phyloP scores from a whole-genome alignment of 495 filamentous ascomycete species.

The Penicillium bovifimosum region DNA sequence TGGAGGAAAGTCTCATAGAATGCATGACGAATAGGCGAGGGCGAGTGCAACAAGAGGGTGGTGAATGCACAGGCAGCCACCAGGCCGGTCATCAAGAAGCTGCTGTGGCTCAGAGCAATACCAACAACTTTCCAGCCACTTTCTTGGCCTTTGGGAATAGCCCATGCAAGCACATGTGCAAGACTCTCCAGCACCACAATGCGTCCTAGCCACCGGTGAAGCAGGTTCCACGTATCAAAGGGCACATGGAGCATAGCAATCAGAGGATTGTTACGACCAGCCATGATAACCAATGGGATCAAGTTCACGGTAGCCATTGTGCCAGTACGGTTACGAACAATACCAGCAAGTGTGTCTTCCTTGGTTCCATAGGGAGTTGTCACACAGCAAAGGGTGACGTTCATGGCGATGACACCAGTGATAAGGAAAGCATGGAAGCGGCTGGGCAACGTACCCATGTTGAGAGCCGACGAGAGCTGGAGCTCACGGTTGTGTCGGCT shows the following conservation, averaged over 20 bases:
- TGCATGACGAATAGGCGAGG: conserved; percentile 77
- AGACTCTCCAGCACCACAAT: conserved; percentile 63
- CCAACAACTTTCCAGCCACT: conserved; percentile 58
- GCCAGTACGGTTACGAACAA: conserved; percentile 69
- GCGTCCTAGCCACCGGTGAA: conserved; percentile 74
- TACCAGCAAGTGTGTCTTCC: conserved; percentile 40
- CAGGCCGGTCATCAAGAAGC: conserved; percentile 54
- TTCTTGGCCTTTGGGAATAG: conserved; percentile 60
- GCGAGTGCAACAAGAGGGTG: conserved; percentile 58
- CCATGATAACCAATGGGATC: conserved; percentile 66
- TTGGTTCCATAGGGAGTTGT: conserved; percentile 53
- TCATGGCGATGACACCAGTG: conserved; percentile 64
- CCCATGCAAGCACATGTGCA: conserved; percentile 59
- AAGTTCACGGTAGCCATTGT: conserved; percentile 72
- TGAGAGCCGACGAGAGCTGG: conserved; percentile 67
- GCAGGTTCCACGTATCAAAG: conserved; percentile 73
- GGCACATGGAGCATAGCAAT: conserved; percentile 60
- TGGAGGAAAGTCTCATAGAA: conserved; percentile 95
- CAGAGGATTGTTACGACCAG: conserved; percentile 65
- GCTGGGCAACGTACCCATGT: conserved; percentile 80
- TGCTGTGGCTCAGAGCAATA: conserved; percentile 40
- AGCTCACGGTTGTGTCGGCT: conserved; percentile 85
- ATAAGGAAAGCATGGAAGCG: conserved; percentile 76
- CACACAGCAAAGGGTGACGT: conserved; percentile 72
- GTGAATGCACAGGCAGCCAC: conserved; percentile 44